Base-by-base conservation (phyloP, 176 grass and related monocot species). In the Alopecurus myosuroides region DNA sequence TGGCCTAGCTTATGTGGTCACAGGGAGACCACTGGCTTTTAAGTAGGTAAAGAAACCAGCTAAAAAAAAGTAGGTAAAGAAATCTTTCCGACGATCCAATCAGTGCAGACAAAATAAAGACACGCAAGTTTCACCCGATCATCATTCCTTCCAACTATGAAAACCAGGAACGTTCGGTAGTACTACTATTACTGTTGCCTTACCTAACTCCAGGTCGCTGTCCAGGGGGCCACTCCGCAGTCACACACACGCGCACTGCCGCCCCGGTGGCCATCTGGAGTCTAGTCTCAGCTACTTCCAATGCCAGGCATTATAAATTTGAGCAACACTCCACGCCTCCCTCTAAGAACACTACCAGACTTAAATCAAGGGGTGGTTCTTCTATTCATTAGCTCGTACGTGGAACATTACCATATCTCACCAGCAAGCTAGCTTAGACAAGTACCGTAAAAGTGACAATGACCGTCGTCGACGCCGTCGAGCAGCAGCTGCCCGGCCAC, bases 141-240 rank as follows among this genome's bases (percentile, higher is more conserved):
- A 79, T 45, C 67, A 83, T 60, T 82, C 67, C 8, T 20, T 34
- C 4, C 7, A 72, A 3, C 7, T 22, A 31, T 9, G 49, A 13
- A 70, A 37, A 42, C 26, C 35, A 34, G 29, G 12, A 36, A 72
- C 18, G 35, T 28, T 57, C 31, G 2, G 31, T 14, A 15, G 29
- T 12, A 22, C 42, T 42, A 44, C 0, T 78, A 83, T n/a, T 50
- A 13, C 55, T 63, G 15, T 17, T 63, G 19, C 78, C 52, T 79
- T 77, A 90, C 88, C 84, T 84, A 90, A 84, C 89, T 72, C 85
- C 19, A 6, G 40, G 81, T 90, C 85, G 76, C 81, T 4, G 77
- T 90, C 66, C 30, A 46, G 39, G 41, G 41, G 41, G 23, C 31
- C 63, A 68, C 29, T 29, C 19, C 8, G 34, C 41, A 31, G 70